These are phyloP conservation scores for Eragrostis nindensis DNA, from an alignment of 176 grass and related monocot species.

Conservation along the genomic window DNA sequence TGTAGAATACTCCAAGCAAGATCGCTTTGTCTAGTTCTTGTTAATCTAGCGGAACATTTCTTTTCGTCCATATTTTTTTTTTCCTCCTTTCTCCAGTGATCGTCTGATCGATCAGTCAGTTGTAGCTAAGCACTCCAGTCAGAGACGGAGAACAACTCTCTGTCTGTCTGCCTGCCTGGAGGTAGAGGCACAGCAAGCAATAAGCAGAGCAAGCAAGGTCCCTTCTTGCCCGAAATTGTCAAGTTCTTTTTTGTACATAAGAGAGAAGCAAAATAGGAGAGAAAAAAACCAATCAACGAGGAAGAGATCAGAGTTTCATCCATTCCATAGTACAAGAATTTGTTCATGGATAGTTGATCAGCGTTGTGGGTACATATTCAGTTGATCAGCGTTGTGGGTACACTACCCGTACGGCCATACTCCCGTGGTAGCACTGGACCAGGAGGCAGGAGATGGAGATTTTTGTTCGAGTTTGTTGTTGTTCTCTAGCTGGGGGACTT, in stretches of 20 bases:
- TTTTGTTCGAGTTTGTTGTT: constrained; percentile 10
- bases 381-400: not conserved
- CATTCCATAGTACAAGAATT: too few species aligned
- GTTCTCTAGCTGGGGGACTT: not conserved
- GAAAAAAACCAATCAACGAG: not conserved
- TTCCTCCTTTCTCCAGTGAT: not conserved
- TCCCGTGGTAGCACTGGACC: too few species aligned
- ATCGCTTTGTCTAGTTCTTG: not conserved
- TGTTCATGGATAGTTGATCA: not conserved
- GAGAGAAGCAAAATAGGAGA: not conserved
- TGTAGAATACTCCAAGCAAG: not conserved
- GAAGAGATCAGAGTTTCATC: not conserved
- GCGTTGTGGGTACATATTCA: too few species aligned
- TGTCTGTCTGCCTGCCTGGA: not conserved
- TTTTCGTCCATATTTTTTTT: not conserved
- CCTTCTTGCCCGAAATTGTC: not conserved
- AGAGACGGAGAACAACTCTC: not conserved
- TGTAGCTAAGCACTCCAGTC: not conserved
- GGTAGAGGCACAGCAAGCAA: not conserved
- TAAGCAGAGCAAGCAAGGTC: not conserved
- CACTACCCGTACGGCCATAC: not conserved
- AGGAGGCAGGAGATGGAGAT: not conserved
- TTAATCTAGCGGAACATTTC: constrained; percentile 13
- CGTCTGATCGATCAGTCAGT: not conserved
- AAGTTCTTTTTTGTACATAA: not conserved